Evolutionary conservation across 768 basidiomycete genomes (phyloP), one percentile per base, ranked within the genome.

Genomic region (Ramaria sp.): DNA sequence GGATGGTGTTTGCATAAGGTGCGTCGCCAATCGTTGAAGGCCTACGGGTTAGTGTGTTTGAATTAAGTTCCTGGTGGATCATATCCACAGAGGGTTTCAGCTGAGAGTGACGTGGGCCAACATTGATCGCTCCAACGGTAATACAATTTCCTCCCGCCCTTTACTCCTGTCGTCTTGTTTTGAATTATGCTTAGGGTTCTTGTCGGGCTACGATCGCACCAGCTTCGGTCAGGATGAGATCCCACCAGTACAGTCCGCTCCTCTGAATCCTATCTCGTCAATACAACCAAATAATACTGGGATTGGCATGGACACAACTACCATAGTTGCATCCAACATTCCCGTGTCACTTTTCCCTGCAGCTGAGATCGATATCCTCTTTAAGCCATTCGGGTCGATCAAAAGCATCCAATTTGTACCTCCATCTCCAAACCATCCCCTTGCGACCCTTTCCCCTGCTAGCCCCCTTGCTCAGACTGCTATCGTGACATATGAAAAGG

Each of bases 1-100:
- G 42, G 84, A 84, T 24, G 80, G 86, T 43, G 82, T 79, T 20
- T 81, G 83, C 62, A 75, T 88, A 60, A 85, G 84, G 87, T 87
- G 62, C 55, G 75, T 61, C 9, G 56, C 13, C 34, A 37, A 37
- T 7, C 2, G n/a, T 15, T 37, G 13, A 19, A 24, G 48, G 12
- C 22, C 24, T 49, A 15, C 24, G 22, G 27, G 27, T 30, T 24
- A 10, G 20, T 49, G 27, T 30, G 2, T 27, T n/a, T 34, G 27
- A 38, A 39, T 31, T 52, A 17, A n/a, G 51, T 34, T 34, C n/a
- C 42, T 47, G 15, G 20, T 41, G 31, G n/a, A 17, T 49, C 31
- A 24, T 9, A 24, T 17, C 24, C 33, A 15, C 48, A 57, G 55
- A 31, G 55, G 55, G 0, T 57, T 57, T 30, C 55, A 57, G 37